Evolutionary conservation across 371 early-diverging fungal genomes (phyloP), one percentile per base, ranked within the genome.

Genomic region (Saksenaea vasiformis): DNA sequence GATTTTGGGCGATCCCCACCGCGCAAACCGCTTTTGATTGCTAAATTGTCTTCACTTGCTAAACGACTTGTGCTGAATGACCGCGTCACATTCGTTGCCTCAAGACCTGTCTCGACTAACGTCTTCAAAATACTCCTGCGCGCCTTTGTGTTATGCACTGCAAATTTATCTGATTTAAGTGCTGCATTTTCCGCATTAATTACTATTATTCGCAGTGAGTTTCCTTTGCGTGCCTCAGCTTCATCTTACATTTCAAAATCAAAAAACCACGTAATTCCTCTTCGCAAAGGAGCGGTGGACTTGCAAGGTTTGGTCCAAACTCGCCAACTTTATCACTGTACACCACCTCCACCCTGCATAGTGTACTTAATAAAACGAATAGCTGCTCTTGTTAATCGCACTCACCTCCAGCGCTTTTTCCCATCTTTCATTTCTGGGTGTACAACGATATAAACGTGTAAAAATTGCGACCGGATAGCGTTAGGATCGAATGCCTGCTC

Each of bases 121-220:
- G 65, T 73, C 9, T 68, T 69, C 14, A 86, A 39, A 35, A 85
- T 74, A 0, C 83, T 79, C 15, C 73, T 65, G 8, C 86, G 72
- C 3, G 87, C 86, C 61, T 85, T 74, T 19, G 72, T 73, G 57
- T 84, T 85, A 22, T 85, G 86, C 5, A 78, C 67, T 14, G 73
- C 69, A 56, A 87, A 72, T 47, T 79, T 79, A 3, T 91, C 91
- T 11, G 93, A 87, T 67, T 87, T 87, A 37, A 87, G 78, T 0
- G 91, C 86, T 14, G 93, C 90, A 70, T 88, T 88, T 70, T 92
- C 91, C 19, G 86, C 93, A 68, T 90, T 91, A 36, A 93, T 83
- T 64, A 90, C 90, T 80, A 64, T 13, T 39, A 36, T 17, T 11
- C 13, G 37, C 14, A 39, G 60, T 39, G 27, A 53, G 39, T 31